Evolutionary conservation across 2,329 filamentous ascomycete species (phyloP).

Genomic region (Paraphoma sp.): DNA sequence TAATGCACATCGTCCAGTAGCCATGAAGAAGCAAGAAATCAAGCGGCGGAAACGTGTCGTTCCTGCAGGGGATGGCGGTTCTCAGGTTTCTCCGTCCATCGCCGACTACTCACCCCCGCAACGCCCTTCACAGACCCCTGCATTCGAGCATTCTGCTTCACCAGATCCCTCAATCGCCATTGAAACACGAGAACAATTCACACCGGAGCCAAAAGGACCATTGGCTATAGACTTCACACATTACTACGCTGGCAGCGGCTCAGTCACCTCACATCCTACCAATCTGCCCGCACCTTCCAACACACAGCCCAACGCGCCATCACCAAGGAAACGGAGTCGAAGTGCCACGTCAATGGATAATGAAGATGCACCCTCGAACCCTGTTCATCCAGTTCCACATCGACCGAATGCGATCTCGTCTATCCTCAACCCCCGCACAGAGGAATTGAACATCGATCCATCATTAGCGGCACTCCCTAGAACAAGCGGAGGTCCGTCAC

Average conservation of each 20-base stretch:
- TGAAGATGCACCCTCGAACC: constrained; percentile 25
- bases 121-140: constrained; percentile 35
- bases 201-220: constrained; percentile 38
- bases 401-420: constrained; percentile 44
- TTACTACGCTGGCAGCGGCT: constrained; percentile 29
- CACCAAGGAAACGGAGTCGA: constrained; percentile 45
- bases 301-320: constrained; percentile 26
- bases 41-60: constrained; percentile 95
- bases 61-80: constrained; percentile 66
- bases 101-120: constrained; percentile 39
- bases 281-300: constrained; percentile 15
- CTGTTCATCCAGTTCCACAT: constrained; percentile 33
- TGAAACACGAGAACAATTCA: constrained; percentile 36
- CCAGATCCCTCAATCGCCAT: constrained; percentile 40
- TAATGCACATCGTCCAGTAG: constrained; percentile 87
- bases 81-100: constrained; percentile 35
- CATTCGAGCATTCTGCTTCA: constrained; percentile 42
- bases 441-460: constrained; percentile 42
- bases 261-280: constrained; percentile 20
- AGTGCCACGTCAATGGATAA: constrained; percentile 38
- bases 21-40: constrained; percentile 99
- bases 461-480: constrained; percentile 32
- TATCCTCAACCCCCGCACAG: constrained; percentile 38
- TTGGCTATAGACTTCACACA: constrained; percentile 48
- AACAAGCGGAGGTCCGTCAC: constrained; percentile 25